Conservation (phyloP, 2,329 filamentous ascomycete species). For the Coniochaeta sp. region DNA sequence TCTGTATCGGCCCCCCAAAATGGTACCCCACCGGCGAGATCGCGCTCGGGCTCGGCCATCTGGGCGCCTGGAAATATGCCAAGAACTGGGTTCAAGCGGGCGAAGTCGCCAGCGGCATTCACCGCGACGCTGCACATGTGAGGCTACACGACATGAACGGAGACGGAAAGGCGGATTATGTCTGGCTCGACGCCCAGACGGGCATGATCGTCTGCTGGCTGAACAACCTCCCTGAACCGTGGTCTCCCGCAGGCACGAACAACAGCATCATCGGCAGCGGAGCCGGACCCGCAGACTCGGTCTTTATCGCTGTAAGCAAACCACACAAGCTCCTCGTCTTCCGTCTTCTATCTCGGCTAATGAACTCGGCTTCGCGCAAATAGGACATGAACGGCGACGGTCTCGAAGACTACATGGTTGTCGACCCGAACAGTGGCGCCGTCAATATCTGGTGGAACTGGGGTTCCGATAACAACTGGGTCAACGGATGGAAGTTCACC, state of each 20-base stretch:
- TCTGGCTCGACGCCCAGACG: slow-evolving; percentile 8
- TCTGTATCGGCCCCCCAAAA: neutral
- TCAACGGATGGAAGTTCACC: slow-evolving; percentile 14
- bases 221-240: slow-evolving; percentile 6
- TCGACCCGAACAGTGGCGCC: no score
- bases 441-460: slow-evolving; percentile 8
- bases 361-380: neutral
- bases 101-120: neutral
- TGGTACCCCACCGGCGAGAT: slow-evolving; percentile 8
- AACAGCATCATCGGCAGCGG: slow-evolving; percentile 9
- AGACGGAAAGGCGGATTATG: slow-evolving; percentile 12
- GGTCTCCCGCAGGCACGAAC: slow-evolving; percentile 9
- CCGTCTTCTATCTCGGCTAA: neutral
- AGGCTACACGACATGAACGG: slow-evolving; percentile 13
- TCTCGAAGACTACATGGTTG: slow-evolving; percentile 8
- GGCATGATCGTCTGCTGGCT: slow-evolving; percentile 9
- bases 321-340: no score
- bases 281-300: neutral
- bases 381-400: slow-evolving; percentile 14
- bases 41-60: slow-evolving; percentile 4
- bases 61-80: slow-evolving; percentile 9
- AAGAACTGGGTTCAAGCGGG: no score
- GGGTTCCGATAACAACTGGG: slow-evolving; percentile 10
- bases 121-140: neutral
- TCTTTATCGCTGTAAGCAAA: no score